Base-by-base conservation (phyloP, 257 asterid genomes). In the Gynochthodes officinalis region DNA sequence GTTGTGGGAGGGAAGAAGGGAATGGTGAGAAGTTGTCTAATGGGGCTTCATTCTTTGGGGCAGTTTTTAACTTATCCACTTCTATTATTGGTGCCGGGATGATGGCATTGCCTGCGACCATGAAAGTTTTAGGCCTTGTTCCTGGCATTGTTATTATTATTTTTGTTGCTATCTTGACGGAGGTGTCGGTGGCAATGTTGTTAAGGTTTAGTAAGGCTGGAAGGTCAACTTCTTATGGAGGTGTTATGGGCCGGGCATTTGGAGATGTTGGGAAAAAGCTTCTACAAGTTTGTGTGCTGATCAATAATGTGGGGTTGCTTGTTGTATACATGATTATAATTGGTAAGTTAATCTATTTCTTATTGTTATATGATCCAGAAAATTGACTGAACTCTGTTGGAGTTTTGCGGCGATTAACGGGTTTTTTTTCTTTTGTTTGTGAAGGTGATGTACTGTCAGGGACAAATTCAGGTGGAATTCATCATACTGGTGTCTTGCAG, bases 51-150 rank as follows among this genome's bases (percentile, higher is more conserved):
- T 86, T 81, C 28, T n/a, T 72, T 19, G 91, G 91, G 10, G 88
- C 87, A 0, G 91, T 88, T 14, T 83, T 83, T 44, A 88, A 88
- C 75, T 55, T 88, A 72, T 88, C 89, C 4, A 88, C 95, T 0
- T 86, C 91, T 48, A 84, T 86, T 2, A 83, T 88, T 40, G 95
- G 95, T 30, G 95, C 91, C 39, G 91, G 95, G 5, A 88, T 88
- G 69, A 88, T 88, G 95, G 84, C 95, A 0, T 77, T 88, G 69
- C 95, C 94, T 3, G 89, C 95, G 44, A 79, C 89, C 61, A 83
- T 86, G 87, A 88, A 88, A 33, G 87, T 86, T n/a, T 76, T 86
- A n/a, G 95, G 95, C 71, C 87, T 86, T 69, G 78, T 68, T 4
- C 82, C 77, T 43, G 95, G 91, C 0, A 63, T 88, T 58, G 79